phyloP scores from a whole-genome alignment of 2,329 filamentous ascomycete genomes.

The Fusarium floridanum region DNA sequence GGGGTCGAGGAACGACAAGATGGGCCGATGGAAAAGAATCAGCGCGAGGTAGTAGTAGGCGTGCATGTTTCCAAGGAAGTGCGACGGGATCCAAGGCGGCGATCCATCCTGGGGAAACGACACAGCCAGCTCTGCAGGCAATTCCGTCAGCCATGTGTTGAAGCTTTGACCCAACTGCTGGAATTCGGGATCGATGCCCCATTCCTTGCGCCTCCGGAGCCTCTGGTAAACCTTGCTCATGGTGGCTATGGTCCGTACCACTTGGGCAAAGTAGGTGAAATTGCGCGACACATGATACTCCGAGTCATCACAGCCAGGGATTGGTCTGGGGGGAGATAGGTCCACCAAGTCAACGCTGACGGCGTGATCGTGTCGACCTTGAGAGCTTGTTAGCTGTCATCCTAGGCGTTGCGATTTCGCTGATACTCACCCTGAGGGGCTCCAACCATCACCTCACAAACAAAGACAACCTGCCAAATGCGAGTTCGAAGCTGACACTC shows the following conservation, averaged over 20 bases:
- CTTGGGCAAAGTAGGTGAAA: slow-evolving; percentile 83
- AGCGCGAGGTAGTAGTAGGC: slow-evolving; percentile 88
- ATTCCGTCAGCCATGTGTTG: slow-evolving; percentile 78
- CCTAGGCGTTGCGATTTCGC: background rate
- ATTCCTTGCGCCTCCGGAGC: slow-evolving; percentile 83
- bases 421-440: slow-evolving; percentile 79
- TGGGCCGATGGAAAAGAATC: slow-evolving; percentile 89
- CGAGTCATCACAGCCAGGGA: slow-evolving; percentile 76
- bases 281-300: slow-evolving; percentile 86
- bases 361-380: slow-evolving; percentile 82
- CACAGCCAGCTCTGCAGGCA: slow-evolving; percentile 84
- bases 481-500: slow-evolving; percentile 89
- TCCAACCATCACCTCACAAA: slow-evolving; percentile 92
- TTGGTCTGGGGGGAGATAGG: slow-evolving; percentile 73
- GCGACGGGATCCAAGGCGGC: slow-evolving; percentile 85
- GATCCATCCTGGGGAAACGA: slow-evolving; percentile 83
- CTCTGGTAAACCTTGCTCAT: slow-evolving; percentile 82
- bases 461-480: slow-evolving; percentile 89
- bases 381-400: slow-evolving; percentile 26
- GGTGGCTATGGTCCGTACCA: slow-evolving; percentile 81
- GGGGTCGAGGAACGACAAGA: slow-evolving; percentile 83
- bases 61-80: slow-evolving; percentile 90
- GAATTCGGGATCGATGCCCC: slow-evolving; percentile 88
- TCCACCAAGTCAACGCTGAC: slow-evolving; percentile 83
- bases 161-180: slow-evolving; percentile 83